phyloP scores from a whole-genome alignment of 352 stramenopile genomes.

The Phytophthora crassamura region DNA sequence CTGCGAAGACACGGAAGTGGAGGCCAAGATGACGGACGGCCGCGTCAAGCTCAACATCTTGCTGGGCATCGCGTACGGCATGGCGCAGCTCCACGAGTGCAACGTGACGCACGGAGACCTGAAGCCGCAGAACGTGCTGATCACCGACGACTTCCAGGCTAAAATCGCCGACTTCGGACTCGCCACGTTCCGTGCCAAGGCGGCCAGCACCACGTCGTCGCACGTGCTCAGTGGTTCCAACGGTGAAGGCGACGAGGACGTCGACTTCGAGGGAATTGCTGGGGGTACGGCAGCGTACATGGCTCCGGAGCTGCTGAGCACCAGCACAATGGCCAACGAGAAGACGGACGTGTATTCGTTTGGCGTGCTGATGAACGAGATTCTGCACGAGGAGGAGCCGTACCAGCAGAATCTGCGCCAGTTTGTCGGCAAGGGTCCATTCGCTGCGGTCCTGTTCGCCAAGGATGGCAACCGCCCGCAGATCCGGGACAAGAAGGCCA shows the following conservation, averaged over 20 bases:
- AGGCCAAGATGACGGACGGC: slow-evolving; percentile 50
- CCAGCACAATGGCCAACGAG: slow-evolving; percentile 27
- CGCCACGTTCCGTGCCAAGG: slow-evolving; percentile 39
- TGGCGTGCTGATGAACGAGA: slow-evolving; percentile 50
- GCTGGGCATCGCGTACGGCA: slow-evolving; percentile 39
- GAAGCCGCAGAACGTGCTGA: slow-evolving; percentile 75
- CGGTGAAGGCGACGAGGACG: slow-evolving; percentile 22
- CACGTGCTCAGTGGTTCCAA: slow-evolving; percentile 30
- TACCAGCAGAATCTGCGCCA: slow-evolving; percentile 43
- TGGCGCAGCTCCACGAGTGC: slow-evolving; percentile 45
- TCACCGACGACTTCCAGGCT: slow-evolving; percentile 67
- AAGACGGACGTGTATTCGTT: slow-evolving; percentile 55
- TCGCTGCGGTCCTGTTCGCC: slow-evolving; percentile 34
- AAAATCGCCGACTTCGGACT: slow-evolving; percentile 87
- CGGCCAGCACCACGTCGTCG: slow-evolving; percentile 37
- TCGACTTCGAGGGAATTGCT: slow-evolving; percentile 35
- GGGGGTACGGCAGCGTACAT: slow-evolving; percentile 63
- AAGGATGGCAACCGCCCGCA: slow-evolving; percentile 37
- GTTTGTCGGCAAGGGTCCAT: slow-evolving; percentile 45
- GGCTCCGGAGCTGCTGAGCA: slow-evolving; percentile 50
- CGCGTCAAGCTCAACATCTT: slow-evolving; percentile 48
- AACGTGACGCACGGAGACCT: slow-evolving; percentile 66
- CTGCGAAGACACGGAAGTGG: slow-evolving; percentile 35
- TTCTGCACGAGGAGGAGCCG: slow-evolving; percentile 54
- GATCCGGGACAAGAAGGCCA: slow-evolving; percentile 31